A percentile compares a stretch with the other conserved stretches of the same genome.
phyloP scores from a whole-genome alignment of 768 basidiomycete genomes.

The Dentipellis sp. region DNA sequence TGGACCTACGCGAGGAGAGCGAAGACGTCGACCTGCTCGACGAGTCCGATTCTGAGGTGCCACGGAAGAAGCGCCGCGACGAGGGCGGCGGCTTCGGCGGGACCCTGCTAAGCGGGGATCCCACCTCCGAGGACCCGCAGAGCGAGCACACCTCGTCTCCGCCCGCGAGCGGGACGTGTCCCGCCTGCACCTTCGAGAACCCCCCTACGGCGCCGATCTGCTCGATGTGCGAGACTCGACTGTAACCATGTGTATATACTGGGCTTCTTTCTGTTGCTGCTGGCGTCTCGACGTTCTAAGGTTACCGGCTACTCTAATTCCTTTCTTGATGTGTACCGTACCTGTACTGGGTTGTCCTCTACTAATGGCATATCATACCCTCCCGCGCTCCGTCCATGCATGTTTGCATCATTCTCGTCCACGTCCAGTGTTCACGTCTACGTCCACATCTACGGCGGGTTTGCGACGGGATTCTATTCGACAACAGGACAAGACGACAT shows the following conservation, averaged over 20 bases:
- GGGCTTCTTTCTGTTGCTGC: no score
- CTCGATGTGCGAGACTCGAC: conserved; percentile 20
- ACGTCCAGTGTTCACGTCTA: no score
- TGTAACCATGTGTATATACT: conserved; percentile 5
- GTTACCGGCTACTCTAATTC: neutral
- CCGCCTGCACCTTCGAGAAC: conserved; percentile 14
- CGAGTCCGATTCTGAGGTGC: conserved; percentile 36
- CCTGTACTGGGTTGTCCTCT: neutral
- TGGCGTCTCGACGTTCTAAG: no score
- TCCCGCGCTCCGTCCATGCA: no score
- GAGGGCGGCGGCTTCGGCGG: conserved; percentile 69
- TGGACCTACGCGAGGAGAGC: conserved; percentile 57
- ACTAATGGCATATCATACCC: neutral
- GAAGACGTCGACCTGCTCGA: conserved; percentile 47
- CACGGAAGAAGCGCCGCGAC: conserved; percentile 34
- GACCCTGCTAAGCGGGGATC: conserved; percentile 48
- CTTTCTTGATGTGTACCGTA: neutral
- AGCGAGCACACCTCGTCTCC: conserved; percentile 14
- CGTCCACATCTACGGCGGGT: neutral
- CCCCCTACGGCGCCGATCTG: conserved; percentile 13
- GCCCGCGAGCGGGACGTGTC: conserved; percentile 6
- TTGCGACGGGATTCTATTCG: conserved; percentile 7
- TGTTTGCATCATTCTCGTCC: neutral
- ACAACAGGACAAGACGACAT: conserved; percentile 8
- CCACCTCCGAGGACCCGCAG: conserved; percentile 21